Evolutionary conservation across 371 early-diverging fungal genomes (phyloP).

Genomic region (Mucor irregularis): DNA sequence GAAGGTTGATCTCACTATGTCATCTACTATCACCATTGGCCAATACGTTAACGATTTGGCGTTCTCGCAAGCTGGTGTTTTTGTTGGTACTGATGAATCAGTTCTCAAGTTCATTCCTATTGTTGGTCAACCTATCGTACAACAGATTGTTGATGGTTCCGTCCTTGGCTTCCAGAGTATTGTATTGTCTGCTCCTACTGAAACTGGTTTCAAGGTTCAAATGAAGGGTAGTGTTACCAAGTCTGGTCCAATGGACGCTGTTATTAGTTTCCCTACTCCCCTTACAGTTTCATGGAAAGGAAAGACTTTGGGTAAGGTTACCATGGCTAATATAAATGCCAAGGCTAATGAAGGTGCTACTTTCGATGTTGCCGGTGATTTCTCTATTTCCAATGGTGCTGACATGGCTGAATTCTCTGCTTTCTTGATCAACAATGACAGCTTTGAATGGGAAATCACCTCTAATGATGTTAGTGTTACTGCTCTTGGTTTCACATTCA

Average conservation of each 20-base stretch:
- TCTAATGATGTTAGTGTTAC: constrained; percentile 50
- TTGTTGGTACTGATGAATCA: constrained; percentile 46
- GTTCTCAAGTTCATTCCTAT: constrained; percentile 53
- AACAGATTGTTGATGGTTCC: constrained; percentile 54
- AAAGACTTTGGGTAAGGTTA: constrained; percentile 45
- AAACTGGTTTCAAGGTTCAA: constrained; percentile 49
- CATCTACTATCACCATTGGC: constrained; percentile 51
- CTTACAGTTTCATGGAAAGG: constrained; percentile 56
- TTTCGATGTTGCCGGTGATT: constrained; percentile 48
- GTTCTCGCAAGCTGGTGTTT: constrained; percentile 52
- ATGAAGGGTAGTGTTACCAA: constrained; percentile 58
- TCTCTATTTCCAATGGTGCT: constrained; percentile 41
- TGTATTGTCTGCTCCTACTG: constrained; percentile 52
- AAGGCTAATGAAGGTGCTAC: constrained; percentile 48
- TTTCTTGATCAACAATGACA: constrained; percentile 55
- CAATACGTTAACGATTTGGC: constrained; percentile 49
- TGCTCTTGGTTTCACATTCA: constrained; percentile 60
- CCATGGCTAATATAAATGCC: constrained; percentile 53
- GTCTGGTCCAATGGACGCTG: constrained; percentile 63
- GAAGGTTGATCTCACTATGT: constrained; percentile 52
- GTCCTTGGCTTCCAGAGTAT: constrained; percentile 52
- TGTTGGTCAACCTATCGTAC: constrained; percentile 62
- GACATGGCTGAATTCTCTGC: constrained; percentile 54
- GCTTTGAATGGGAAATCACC: constrained; percentile 59
- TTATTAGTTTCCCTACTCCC: constrained; percentile 54